Base-by-base conservation (phyloP, 2,329 filamentous ascomycete genomes). In the Clonostachys byssicola region DNA sequence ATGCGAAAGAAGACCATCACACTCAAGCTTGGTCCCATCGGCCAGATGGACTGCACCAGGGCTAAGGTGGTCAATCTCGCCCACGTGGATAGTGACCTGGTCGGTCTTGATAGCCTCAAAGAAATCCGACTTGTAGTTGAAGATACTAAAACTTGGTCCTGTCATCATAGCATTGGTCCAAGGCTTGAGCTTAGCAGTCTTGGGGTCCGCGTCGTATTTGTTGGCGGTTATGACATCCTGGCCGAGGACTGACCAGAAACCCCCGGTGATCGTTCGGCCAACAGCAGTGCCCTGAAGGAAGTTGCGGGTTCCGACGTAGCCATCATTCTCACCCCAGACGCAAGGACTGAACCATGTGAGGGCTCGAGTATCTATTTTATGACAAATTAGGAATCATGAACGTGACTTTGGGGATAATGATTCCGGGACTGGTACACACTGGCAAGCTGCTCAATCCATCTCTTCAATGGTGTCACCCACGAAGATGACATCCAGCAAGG, bases 271-370 rank as follows among this genome's bases (percentile, higher is more conserved):
- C 18, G 65, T 66, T 2, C 74, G 65, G 1, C 79, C 78, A 0
- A 80, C 20, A 40, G 63, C 60, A 1, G 74, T 81, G 3, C 69
- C 64, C 43, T 83, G 77, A 3, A 83, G 56, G 43, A 79, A 73
- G 5, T 59, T 57, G 4, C 77, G 65, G 0, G 75, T 57, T n/a
- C 60, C 62, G 7, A 72, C 67, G 43, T 66, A 78, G 1, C 78
- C 80, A 50, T 79, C 78, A 10, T 71, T 74, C 3, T 67, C 64
- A 2, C 80, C 82, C 80, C 81, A 88, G 2, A 81, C 73, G 52
- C 83, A 87, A 0, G 85, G 84, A 16, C 73, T 80, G 57, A 88
- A 77, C 77, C 81, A 87, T 1, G 77, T 36, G 4, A 48, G 23
- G 33, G 42, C 17, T 3, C 46, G 46, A 17, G 35, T 40, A 18